Percentiles rank a stretch among this genome's conserved stretches.
Conservation (phyloP, 2,329 filamentous ascomycete species). For the Stenocarpella maydis region DNA sequence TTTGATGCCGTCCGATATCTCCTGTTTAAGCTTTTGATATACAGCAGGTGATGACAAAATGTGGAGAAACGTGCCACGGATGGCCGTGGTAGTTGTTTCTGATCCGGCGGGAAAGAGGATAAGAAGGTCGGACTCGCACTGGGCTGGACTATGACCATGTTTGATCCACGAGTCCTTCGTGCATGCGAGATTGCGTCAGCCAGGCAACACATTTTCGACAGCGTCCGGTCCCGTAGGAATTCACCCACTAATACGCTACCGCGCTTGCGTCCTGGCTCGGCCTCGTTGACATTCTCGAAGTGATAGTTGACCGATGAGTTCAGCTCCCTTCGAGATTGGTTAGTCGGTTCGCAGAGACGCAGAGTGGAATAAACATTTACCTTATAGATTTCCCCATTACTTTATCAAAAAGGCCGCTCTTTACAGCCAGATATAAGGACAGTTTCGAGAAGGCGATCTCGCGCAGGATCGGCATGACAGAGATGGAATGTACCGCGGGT, state of each 20-base stretch:
- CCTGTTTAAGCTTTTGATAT: conserved; percentile 46
- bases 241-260: conserved; percentile 15
- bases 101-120: conserved; percentile 51
- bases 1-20: conserved; percentile 51
- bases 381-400: conserved; percentile 25
- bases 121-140: conserved; percentile 19
- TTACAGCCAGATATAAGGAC: conserved; percentile 17
- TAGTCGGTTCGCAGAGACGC: not conserved
- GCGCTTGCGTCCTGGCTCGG: not conserved
- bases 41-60: conserved; percentile 53
- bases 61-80: conserved; percentile 56
- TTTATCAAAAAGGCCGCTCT: conserved; percentile 21
- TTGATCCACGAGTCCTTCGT: conserved; percentile 24
- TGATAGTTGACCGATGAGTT: not conserved
- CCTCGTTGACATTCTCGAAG: not conserved
- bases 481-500: conserved; percentile 11
- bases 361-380: not conserved
- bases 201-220: not conserved
- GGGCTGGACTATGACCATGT: not conserved
- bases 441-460: conserved; percentile 4
- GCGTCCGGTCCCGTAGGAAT: not conserved
- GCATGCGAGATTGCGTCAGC: not conserved
- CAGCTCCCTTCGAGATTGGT: not conserved
- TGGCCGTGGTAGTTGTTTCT: conserved; percentile 57
- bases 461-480: conserved; percentile 3